phyloP scores from a whole-genome alignment of 805 yeast genomes.

The Yamadazyma laniorum region DNA sequence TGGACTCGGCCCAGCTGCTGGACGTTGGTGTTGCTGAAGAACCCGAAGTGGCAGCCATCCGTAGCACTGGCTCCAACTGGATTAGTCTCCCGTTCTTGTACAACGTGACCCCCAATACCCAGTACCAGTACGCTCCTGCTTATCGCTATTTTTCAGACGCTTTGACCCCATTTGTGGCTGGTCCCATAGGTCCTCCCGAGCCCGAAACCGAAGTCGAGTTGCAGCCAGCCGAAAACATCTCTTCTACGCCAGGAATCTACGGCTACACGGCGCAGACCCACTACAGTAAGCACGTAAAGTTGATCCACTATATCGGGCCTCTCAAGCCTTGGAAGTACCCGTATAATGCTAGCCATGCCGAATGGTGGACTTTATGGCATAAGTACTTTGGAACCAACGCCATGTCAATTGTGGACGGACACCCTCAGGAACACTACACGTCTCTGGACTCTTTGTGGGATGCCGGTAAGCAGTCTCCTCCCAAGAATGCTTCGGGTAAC shows the following conservation, averaged over 20 bases:
- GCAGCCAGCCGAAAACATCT: background rate
- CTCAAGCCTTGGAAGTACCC: conserved; percentile 53
- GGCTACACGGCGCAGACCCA: conserved; percentile 19
- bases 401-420: conserved; percentile 6
- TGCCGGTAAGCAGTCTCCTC: conserved; percentile 44
- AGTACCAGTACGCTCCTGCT: conserved; percentile 75
- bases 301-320: conserved; percentile 68
- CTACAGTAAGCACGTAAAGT: conserved; percentile 36
- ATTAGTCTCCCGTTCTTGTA: conserved; percentile 70
- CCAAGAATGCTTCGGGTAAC: conserved; percentile 15
- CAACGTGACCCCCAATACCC: conserved; percentile 70
- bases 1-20: conserved; percentile 1
- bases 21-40: background rate
- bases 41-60: conserved; percentile 1
- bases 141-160: conserved; percentile 46
- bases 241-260: conserved; percentile 14
- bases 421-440: conserved; percentile 6
- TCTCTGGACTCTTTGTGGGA: conserved; percentile 39
- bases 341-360: conserved; percentile 19
- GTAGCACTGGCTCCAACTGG: conserved; percentile 47
- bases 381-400: conserved; percentile 20
- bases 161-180: background rate
- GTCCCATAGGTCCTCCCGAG: conserved; percentile 2
- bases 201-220: background rate
- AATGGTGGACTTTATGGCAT: conserved; percentile 43